phyloP scores from a whole-genome alignment of 1,284 basidiomycete genomes.

The Ustilago curta region DNA sequence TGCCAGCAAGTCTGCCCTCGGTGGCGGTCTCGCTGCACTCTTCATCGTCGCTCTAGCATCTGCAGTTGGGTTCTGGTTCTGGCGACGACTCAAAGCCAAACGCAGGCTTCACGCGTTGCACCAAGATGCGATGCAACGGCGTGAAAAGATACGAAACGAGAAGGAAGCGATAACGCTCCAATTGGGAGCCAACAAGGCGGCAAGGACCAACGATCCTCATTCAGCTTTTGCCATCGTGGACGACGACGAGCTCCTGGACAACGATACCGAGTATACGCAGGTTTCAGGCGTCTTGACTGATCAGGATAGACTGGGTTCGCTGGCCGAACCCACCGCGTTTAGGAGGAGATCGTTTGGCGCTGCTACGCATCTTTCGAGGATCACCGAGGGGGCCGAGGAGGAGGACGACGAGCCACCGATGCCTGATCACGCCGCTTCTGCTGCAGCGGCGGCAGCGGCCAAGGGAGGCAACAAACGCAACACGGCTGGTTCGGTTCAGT shows the following conservation, averaged over 20 bases:
- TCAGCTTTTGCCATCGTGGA: conserved; percentile 30
- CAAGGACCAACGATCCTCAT: conserved; percentile 4
- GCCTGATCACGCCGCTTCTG: not conserved
- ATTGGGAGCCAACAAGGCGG: conserved; percentile 15
- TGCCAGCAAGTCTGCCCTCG: conserved; percentile 41
- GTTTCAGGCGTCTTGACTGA: conserved; percentile 37
- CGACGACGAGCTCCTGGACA: conserved; percentile 28
- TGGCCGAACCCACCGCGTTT: conserved; percentile 43
- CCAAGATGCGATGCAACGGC: conserved; percentile 32
- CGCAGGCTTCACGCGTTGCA: conserved; percentile 40
- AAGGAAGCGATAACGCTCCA: conserved; percentile 45
- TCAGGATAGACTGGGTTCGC: conserved; percentile 33
- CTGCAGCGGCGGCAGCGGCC: not conserved
- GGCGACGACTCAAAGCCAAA: conserved; percentile 32
- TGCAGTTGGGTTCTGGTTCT: conserved; percentile 34
- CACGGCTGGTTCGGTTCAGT: conserved; percentile 16
- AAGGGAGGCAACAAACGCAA: conserved; percentile 8
- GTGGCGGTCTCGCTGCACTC: conserved; percentile 47
- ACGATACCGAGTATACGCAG: conserved; percentile 55
- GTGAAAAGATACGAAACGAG: conserved; percentile 39
- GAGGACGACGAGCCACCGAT: conserved; percentile 43
- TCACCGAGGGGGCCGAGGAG: conserved; percentile 53
- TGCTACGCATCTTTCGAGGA: conserved; percentile 53
- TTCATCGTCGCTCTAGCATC: conserved; percentile 30
- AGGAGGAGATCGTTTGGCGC: conserved; percentile 46